These are phyloP conservation scores for Agaricales sp. DNA, from an alignment of 1,284 basidiomycete species.

Conservation along the genomic window DNA sequence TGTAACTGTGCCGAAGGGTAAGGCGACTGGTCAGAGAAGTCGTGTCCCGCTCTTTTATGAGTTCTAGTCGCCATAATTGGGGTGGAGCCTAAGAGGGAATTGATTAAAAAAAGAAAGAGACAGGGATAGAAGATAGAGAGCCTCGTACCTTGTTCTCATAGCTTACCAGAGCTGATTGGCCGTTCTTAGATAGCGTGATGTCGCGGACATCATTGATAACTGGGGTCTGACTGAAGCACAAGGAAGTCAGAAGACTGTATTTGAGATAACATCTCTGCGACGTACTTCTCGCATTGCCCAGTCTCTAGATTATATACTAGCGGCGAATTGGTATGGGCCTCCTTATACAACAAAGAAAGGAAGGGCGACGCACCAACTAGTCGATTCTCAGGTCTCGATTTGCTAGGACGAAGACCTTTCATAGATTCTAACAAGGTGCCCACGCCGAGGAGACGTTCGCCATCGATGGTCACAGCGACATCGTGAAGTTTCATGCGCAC, in stretches of 20 bases:
- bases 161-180: slow-evolving; percentile 57
- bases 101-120: slow-evolving; percentile 8
- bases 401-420: slow-evolving; percentile 60
- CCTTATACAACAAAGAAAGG: background rate
- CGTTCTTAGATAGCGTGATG: slow-evolving; percentile 50
- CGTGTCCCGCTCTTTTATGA: slow-evolving; percentile 40
- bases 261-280: slow-evolving; percentile 8
- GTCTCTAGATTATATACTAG: slow-evolving; percentile 64
- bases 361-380: slow-evolving; percentile 45
- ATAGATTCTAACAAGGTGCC: slow-evolving; percentile 55
- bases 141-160: slow-evolving; percentile 61
- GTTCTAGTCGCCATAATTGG: slow-evolving; percentile 68
- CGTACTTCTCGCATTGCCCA: slow-evolving; percentile 56
- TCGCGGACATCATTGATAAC: slow-evolving; percentile 73
- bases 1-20: slow-evolving; percentile 55
- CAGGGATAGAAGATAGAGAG: background rate
- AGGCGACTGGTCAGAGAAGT: slow-evolving; percentile 33
- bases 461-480: slow-evolving; percentile 63
- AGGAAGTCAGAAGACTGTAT: slow-evolving; percentile 1
- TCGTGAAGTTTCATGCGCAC: slow-evolving; percentile 58
- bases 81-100: slow-evolving; percentile 52
- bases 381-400: slow-evolving; percentile 66
- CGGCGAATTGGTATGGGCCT: too few relatives aligned
- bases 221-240: slow-evolving; percentile 49
- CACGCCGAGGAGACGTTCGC: slow-evolving; percentile 55